Conservation (phyloP, 768 basidiomycete species). For the Suillus subluteus region DNA sequence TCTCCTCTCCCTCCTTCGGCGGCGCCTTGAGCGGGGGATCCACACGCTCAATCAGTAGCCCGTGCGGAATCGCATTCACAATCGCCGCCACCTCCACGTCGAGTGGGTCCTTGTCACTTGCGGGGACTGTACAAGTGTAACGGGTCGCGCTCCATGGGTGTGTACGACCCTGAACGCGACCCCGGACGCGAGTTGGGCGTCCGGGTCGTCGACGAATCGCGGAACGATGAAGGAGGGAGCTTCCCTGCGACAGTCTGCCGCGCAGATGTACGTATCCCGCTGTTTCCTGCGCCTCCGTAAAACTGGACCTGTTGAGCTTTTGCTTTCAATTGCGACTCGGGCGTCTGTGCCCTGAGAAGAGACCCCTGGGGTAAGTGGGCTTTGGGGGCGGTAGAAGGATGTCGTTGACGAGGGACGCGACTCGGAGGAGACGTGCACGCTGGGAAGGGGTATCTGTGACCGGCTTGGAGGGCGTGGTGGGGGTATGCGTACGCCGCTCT, state of each 20-base stretch:
- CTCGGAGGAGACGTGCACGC: constrained; percentile 66
- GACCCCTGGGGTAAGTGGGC: constrained; percentile 47
- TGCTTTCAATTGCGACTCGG: constrained; percentile 64
- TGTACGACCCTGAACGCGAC: constrained; percentile 67
- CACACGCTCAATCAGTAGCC: constrained; percentile 75
- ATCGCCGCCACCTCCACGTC: constrained; percentile 78
- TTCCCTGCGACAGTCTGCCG: constrained; percentile 42
- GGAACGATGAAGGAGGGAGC: constrained; percentile 78
- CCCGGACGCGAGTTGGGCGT: constrained; percentile 61
- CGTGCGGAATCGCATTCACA: constrained; percentile 78
- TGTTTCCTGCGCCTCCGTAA: constrained; percentile 42
- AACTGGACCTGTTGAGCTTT: constrained; percentile 62
- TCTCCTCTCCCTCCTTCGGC: constrained; percentile 76
- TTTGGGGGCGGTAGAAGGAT: constrained; percentile 66
- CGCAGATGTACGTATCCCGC: constrained; percentile 38
- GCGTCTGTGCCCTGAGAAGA: constrained; percentile 64
- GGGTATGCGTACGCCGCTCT: constrained; percentile 47
- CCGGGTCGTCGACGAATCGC: constrained; percentile 57
- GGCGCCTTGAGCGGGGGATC: constrained; percentile 72
- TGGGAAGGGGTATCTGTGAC: constrained; percentile 83
- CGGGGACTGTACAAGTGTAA: constrained; percentile 66
- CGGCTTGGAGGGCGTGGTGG: constrained; percentile 78
- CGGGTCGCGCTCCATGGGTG: constrained; percentile 58
- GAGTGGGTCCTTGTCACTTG: constrained; percentile 75
- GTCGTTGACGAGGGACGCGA: constrained; percentile 74